Base-by-base conservation (phyloP, 805 yeast species). In the Priceomyces carsonii region DNA sequence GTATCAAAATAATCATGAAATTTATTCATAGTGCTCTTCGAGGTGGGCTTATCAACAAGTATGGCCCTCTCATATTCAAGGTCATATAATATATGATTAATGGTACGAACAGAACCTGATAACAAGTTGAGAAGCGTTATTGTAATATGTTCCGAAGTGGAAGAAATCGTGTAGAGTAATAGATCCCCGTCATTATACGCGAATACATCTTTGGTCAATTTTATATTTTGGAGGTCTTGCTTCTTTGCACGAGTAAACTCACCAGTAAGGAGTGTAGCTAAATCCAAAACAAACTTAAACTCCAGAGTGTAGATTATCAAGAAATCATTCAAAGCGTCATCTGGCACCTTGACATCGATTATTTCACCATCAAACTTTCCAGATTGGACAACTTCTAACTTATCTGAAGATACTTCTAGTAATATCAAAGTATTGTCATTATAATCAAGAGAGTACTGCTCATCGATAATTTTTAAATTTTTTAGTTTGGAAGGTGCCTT, bases 1-100 rank as follows among this genome's bases (percentile, higher is more conserved):
- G 61, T 69, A 27, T 62, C 61, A 19, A 62, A 50, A 31, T 66
- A 40, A 30, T 57, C 59, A 29, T 62, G 59, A 9, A 51, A 61
- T 36, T 58, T 52, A 22, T 57, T 59, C 18, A 59, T 46, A 3
- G 55, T 43, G 8, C 45, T 40, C 28, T 53, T 39, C 5, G 63
- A 53, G 16, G 49, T 50, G 5, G 69, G 70, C 26, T 53, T 57
- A 38, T 66, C 59, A 4, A 61, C 51, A 13, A 63, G 45, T 12
- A 29, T 19, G 10, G 33, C 10, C n/a, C 21, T 17, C 4, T 29
- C 17, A 6, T 20, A 16, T 6, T 29, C 33, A 18, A 29, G 21
- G 9, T 9, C 8, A 20, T 16, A 18, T 12, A 29, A 19, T 29
- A 19, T 25, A 6, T 29, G 17, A 7, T 18, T 29, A 12, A 19